Evolutionary conservation across 495 filamentous ascomycete genomes (phyloP).

Genomic region (Cetradonia linearis): DNA sequence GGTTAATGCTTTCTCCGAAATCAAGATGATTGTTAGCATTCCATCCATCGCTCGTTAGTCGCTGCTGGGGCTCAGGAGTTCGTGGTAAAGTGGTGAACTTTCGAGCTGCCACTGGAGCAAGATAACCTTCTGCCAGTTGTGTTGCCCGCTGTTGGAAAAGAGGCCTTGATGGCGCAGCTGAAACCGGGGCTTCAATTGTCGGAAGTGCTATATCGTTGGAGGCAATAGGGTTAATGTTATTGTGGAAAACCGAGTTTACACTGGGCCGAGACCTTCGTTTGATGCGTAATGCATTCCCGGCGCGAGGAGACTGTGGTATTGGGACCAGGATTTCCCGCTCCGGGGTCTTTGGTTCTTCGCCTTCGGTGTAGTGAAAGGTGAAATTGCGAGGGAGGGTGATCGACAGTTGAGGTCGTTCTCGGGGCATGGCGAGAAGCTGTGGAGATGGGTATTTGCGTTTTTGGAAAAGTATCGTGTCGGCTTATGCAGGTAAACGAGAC

Average conservation of each 20-base stretch:
- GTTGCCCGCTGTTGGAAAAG: conserved; percentile 18
- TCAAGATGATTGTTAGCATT: conserved; percentile 30
- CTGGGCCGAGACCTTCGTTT: conserved; percentile 38
- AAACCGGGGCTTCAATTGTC: conserved; percentile 49
- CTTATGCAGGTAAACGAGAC: conserved; percentile 12
- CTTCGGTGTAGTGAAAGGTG: conserved; percentile 46
- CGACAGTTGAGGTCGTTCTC: conserved; percentile 44
- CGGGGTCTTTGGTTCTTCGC: conserved; percentile 48
- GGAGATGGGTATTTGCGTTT: neutral
- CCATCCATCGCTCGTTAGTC: conserved; percentile 30
- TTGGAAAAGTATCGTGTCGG: conserved; percentile 3
- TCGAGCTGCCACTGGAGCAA: conserved; percentile 40
- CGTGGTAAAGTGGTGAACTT: conserved; percentile 46
- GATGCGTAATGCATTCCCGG: conserved; percentile 29
- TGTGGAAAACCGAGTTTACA: conserved; percentile 35
- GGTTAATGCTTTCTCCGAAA: conserved; percentile 35
- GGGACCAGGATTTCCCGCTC: conserved; percentile 42
- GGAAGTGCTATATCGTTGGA: conserved; percentile 42
- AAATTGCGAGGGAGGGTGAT: conserved; percentile 58
- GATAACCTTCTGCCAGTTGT: conserved; percentile 31
- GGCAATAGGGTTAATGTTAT: conserved; percentile 30
- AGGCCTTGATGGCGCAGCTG: conserved; percentile 23
- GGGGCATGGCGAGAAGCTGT: conserved; percentile 33
- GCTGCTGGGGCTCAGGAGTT: conserved; percentile 52
- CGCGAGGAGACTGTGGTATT: conserved; percentile 42